Percentiles rank a stretch among this genome's conserved stretches.
phyloP scores from a whole-genome alignment of 306 rosid species.

The Abrus precatorius region DNA sequence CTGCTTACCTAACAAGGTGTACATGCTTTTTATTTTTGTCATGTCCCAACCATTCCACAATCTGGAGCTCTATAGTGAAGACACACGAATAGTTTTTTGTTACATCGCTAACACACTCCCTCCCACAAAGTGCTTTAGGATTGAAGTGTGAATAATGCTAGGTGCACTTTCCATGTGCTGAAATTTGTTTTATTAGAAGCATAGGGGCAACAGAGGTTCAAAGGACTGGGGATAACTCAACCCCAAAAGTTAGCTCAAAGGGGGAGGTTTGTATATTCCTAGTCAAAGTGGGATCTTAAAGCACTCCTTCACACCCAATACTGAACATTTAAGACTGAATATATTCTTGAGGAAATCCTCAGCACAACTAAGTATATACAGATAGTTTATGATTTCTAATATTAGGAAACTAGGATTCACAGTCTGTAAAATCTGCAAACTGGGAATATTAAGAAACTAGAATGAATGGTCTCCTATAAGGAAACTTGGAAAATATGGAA shows the following conservation, averaged over 20 bases:
- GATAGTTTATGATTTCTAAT: background rate
- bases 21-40: background rate
- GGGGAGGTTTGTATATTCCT: background rate
- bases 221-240: background rate
- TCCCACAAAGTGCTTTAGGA: background rate
- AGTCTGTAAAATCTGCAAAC: no score
- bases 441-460: no score
- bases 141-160: background rate
- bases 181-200: background rate
- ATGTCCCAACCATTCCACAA: background rate
- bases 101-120: background rate
- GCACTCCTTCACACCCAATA: background rate
- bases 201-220: background rate
- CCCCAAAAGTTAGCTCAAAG: background rate
- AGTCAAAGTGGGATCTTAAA: background rate
- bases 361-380: background rate
- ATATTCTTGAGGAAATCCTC: background rate
- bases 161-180: background rate
- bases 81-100: background rate
- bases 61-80: background rate
- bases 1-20: conserved; percentile 19
- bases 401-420: no score
- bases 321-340: background rate
- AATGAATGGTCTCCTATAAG: no score
- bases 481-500: background rate